Percentiles rank a stretch among this genome's conserved stretches.
phyloP scores from a whole-genome alignment of 495 filamentous ascomycete genomes.

The Acidiella bohemica region DNA sequence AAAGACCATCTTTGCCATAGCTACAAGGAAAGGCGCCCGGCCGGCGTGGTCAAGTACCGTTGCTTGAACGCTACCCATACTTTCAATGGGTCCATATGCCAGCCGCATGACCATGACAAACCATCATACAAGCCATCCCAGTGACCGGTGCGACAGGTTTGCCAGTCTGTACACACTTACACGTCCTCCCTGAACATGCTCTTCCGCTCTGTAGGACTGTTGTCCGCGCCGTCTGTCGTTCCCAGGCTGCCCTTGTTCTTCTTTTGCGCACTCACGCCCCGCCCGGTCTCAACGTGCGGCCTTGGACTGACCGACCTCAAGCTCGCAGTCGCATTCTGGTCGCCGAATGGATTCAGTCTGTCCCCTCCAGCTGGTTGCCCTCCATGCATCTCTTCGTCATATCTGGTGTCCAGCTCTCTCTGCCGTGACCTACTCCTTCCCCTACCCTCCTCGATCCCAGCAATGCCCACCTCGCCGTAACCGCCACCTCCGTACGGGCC shows the following conservation, averaged over 20 bases:
- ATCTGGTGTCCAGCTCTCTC: slow-evolving; percentile 25
- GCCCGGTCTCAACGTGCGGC: slow-evolving; percentile 22
- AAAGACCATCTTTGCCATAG: no score
- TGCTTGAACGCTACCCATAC: no score
- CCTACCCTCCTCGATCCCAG: slow-evolving; percentile 18
- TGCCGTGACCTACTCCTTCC: slow-evolving; percentile 19
- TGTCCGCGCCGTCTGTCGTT: slow-evolving; percentile 26
- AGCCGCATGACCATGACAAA: no score
- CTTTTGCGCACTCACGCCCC: slow-evolving; percentile 16
- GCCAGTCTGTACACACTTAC: slow-evolving; percentile 7
- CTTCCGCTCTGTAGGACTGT: slow-evolving; percentile 39
- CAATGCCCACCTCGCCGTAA: slow-evolving; percentile 22
- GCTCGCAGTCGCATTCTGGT: slow-evolving; percentile 25
- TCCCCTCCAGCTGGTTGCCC: slow-evolving; percentile 1
- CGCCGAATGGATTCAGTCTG: slow-evolving; percentile 28
- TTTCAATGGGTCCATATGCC: no score
- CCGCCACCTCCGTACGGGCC: slow-evolving; percentile 24
- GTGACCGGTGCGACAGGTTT: no score
- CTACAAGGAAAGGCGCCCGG: no score
- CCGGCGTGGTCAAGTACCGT: no score
- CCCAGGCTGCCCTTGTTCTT: slow-evolving; percentile 23
- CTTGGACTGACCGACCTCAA: slow-evolving; percentile 30
- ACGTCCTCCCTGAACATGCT: slow-evolving; percentile 44
- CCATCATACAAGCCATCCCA: no score
- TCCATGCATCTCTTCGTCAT: slow-evolving; percentile 24